Evolutionary conservation across 2,329 filamentous ascomycete species (phyloP), one percentile per base, ranked within the genome.

Genomic region (Dactylellina cionopaga): DNA sequence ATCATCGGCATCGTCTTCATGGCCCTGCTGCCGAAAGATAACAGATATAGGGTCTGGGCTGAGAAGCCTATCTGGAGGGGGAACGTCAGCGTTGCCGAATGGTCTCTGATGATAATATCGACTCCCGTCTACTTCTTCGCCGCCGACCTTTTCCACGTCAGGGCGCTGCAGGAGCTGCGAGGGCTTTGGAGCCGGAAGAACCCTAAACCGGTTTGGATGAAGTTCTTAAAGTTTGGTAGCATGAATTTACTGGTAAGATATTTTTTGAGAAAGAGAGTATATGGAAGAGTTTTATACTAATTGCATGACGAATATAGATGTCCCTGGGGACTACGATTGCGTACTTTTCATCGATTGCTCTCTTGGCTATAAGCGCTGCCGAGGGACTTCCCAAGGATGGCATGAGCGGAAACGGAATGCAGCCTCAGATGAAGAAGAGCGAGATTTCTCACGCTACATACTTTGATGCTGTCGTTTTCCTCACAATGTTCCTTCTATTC

Each of bases 191-290:
- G 90, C 19, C 87, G 83, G 1, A 86, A 88, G 25, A 96, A 92
- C 78, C 87, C 85, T 35, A 89, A 89, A 0, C 90, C 92, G 0
- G 79, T 96, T 2, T 76, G 91, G 13, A 86, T 89, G 76, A 85
- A 93, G 11, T 93, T 97, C 78, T 92, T 92, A 79, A 88, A 90
- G n/a, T 97, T 97, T 77, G 93, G 93, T 6, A 96, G 92, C 82
- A 97, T 97, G 93, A 96, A 96, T 78, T 90, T 96, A 82, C 85
- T 97, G 70, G 70, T 74, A 29, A 54, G 70, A 63, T 15, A 22
- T n/a, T 17, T 25, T 25, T 24, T 5, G 3, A 19, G 24, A 29
- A 6, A 27, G 4, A 25, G 25, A 41, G n/a, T 5, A 46, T 24
- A 47, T 9, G n/a, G n/a, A 47, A 13, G 10, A n/a, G 24, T 35